A percentile compares a stretch with the other conserved stretches of the same genome.
Conservation (phyloP, 768 basidiomycete genomes). For the Lanmaoa rubissima region DNA sequence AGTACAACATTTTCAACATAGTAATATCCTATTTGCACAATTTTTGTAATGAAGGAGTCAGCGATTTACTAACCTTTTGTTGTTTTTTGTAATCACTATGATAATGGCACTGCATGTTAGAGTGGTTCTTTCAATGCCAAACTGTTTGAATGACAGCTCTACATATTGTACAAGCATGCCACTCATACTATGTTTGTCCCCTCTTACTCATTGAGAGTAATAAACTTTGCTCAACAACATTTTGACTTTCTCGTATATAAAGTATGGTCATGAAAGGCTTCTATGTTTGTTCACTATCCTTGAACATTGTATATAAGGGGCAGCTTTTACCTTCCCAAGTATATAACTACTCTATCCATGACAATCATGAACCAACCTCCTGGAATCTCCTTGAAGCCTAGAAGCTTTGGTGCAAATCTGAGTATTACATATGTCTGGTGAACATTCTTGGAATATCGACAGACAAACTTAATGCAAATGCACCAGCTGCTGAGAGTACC, state of each 20-base stretch:
- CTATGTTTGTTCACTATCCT: conserved; percentile 95
- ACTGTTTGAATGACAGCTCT: conserved; percentile 91
- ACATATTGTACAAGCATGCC: conserved; percentile 95
- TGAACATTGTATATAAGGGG: conserved; percentile 98
- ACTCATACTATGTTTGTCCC: conserved; percentile 93
- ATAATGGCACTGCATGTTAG: conserved; percentile 68
- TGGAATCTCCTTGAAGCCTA: too few relatives aligned
- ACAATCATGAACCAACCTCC: too few relatives aligned
- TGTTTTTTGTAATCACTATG: conserved; percentile 85
- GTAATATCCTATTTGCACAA: too few relatives aligned
- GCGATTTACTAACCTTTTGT: conserved; percentile 94
- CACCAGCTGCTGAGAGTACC: too few relatives aligned
- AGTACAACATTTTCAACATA: too few relatives aligned
- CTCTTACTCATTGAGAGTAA: conserved; percentile 38
- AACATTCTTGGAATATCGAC: too few relatives aligned
- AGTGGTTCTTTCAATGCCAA: conserved; percentile 80
- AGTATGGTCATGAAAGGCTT: conserved; percentile 94
- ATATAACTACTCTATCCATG: conserved; percentile 61
- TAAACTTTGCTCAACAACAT: conserved; percentile 42
- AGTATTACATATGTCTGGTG: too few relatives aligned
- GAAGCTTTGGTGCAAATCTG: too few relatives aligned
- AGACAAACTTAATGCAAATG: too few relatives aligned
- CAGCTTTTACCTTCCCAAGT: conserved; percentile 97
- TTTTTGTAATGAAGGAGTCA: too few relatives aligned
- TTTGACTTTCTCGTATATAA: conserved; percentile 40